Percentiles rank a stretch among this genome's conserved stretches.
Conservation (phyloP, 2,329 filamentous ascomycete species). For the Ophiosphaerella korrae region DNA sequence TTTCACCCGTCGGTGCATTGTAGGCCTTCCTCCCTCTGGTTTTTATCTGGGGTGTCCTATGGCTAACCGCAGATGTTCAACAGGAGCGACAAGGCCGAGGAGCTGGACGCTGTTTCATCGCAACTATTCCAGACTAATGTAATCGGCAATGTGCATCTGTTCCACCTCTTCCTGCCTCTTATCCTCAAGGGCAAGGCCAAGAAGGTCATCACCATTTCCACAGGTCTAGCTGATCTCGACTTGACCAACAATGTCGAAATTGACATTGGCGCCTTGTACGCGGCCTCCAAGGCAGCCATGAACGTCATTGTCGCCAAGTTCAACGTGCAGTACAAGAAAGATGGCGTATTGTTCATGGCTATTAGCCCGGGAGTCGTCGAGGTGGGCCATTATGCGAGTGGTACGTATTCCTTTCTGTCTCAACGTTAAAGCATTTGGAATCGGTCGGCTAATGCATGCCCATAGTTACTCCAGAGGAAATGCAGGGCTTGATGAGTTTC, state of each 20-base stretch:
- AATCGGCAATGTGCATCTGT: constrained; percentile 58
- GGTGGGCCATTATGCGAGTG: constrained; percentile 38
- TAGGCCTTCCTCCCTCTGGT: constrained; percentile 30
- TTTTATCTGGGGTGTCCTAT: background rate
- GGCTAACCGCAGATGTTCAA: constrained; percentile 1
- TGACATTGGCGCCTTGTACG: constrained; percentile 48
- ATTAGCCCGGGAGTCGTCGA: constrained; percentile 60
- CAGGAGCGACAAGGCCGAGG: constrained; percentile 43
- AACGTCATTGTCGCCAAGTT: constrained; percentile 60
- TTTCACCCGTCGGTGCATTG: constrained; percentile 46
- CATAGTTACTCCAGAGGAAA: constrained; percentile 21
- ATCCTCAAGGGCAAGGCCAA: constrained; percentile 58
- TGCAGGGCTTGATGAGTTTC: constrained; percentile 32
- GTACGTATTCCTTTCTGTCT: constrained; percentile 13
- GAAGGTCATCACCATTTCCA: constrained; percentile 60
- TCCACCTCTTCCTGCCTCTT: constrained; percentile 60
- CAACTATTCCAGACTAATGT: constrained; percentile 56
- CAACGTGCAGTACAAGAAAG: constrained; percentile 49
- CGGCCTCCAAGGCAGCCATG: constrained; percentile 58
- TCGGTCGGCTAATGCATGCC: background rate
- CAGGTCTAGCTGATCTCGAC: constrained; percentile 55
- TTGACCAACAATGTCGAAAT: constrained; percentile 48
- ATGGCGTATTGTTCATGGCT: constrained; percentile 60
- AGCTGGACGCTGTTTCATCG: constrained; percentile 33
- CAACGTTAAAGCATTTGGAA: background rate